phyloP scores from a whole-genome alignment of 495 filamentous ascomycete genomes.

The Aspergillus funiculosus region DNA sequence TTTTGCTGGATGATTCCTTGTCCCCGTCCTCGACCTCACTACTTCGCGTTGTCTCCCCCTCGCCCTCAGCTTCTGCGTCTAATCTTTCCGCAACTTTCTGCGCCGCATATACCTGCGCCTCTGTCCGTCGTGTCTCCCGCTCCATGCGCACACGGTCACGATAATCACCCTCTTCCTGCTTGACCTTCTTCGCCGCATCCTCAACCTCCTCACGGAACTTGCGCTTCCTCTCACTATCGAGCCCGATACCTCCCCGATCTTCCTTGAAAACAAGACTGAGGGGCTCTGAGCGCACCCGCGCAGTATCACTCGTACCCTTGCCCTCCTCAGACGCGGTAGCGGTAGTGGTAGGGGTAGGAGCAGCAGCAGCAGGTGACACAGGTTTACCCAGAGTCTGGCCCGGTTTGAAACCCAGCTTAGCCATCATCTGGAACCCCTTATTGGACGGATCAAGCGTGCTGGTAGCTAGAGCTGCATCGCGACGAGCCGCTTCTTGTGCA shows the following conservation, averaged over 20 bases:
- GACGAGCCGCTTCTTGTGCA: constrained; percentile 58
- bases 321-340: background rate
- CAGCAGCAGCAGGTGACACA: background rate
- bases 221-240: constrained; percentile 75
- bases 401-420: constrained; percentile 82
- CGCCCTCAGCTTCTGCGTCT: constrained; percentile 45
- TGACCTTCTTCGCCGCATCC: constrained; percentile 55
- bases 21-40: constrained; percentile 15
- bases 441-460: constrained; percentile 59
- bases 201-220: constrained; percentile 64
- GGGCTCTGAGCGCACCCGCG: constrained; percentile 52
- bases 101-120: constrained; percentile 63
- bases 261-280: constrained; percentile 68
- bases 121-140: constrained; percentile 61
- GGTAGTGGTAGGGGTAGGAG: constrained; percentile 5
- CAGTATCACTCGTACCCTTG: background rate
- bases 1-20: no score
- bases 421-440: constrained; percentile 94
- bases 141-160: constrained; percentile 67
- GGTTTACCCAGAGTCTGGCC: constrained; percentile 64
- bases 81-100: constrained; percentile 78
- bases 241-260: constrained; percentile 77
- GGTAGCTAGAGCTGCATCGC: constrained; percentile 67
- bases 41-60: background rate
- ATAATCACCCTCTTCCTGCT: constrained; percentile 67